These are phyloP conservation scores for Graphilbum ipis-grandicollis DNA, from an alignment of 2,329 filamentous ascomycete genomes.

Conservation along the genomic window DNA sequence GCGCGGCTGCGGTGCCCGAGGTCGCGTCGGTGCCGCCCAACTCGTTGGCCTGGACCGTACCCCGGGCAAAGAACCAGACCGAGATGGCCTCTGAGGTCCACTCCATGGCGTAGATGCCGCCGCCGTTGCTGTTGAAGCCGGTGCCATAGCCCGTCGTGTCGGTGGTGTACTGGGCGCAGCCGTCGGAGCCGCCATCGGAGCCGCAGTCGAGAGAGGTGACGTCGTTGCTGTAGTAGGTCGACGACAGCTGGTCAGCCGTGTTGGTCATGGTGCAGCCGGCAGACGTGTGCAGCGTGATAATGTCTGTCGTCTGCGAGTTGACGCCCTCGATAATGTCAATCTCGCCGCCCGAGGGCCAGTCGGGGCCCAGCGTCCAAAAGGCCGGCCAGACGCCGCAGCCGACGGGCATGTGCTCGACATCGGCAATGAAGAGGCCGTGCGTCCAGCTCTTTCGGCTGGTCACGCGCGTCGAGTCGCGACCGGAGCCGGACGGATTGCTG, in stretches of 20 bases:
- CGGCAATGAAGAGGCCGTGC: conserved; percentile 53
- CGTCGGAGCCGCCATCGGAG: conserved; percentile 23
- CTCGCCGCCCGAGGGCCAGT: conserved; percentile 55
- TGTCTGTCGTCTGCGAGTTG: conserved; percentile 40
- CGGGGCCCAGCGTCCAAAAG: conserved; percentile 49
- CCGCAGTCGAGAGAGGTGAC: conserved; percentile 16
- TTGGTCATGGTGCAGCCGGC: conserved; percentile 39
- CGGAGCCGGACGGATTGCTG: conserved; percentile 27
- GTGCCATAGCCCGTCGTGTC: conserved; percentile 42
- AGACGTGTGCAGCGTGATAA: conserved; percentile 51
- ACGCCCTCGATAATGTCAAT: conserved; percentile 72
- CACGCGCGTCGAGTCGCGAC: conserved; percentile 55
- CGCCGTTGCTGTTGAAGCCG: conserved; percentile 52
- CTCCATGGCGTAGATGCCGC: conserved; percentile 58
- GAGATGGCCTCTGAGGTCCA: conserved; percentile 59
- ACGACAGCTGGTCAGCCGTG: conserved; percentile 23
- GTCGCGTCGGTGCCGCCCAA: conserved; percentile 23
- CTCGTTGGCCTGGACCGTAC: conserved; percentile 11
- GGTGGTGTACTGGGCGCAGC: conserved; percentile 39
- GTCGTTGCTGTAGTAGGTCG: conserved; percentile 23
- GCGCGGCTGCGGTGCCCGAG: conserved; percentile 41
- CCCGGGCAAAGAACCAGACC: conserved; percentile 68
- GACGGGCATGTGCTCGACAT: conserved; percentile 61
- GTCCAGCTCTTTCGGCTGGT: conserved; percentile 49
- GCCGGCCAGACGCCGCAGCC: conserved; percentile 65